Conservation (phyloP, 495 filamentous ascomycete genomes). For the Aspergillus avenaceus region DNA sequence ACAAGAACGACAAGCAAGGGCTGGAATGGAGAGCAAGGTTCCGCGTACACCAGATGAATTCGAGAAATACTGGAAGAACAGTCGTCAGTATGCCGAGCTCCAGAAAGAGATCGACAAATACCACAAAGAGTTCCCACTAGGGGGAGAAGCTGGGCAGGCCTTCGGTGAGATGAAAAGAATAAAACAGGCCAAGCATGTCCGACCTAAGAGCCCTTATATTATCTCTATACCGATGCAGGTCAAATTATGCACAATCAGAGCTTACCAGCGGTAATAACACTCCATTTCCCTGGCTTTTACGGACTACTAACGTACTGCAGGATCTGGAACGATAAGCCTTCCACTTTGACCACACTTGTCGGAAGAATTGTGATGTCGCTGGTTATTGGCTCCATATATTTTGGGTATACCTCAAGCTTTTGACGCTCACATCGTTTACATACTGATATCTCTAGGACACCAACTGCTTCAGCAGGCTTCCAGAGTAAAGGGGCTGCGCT, state of each 20-base stretch:
- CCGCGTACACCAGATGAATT: constrained; percentile 72
- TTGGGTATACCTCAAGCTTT: constrained; percentile 50
- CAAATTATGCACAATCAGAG: constrained; percentile 45
- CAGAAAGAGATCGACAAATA: constrained; percentile 48
- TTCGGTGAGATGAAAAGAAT: constrained; percentile 30
- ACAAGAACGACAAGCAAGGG: constrained; percentile 54
- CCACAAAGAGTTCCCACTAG: constrained; percentile 34
- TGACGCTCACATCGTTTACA: constrained; percentile 28
- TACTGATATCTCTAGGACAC: constrained; percentile 44
- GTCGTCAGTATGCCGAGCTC: constrained; percentile 43
- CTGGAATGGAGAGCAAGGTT: constrained; percentile 58
- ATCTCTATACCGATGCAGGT: constrained; percentile 46
- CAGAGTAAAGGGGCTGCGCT: constrained; percentile 77
- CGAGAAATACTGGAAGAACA: constrained; percentile 56
- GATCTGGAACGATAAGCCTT: constrained; percentile 69
- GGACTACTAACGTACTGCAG: constrained; percentile 29
- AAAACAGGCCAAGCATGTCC: constrained; percentile 40
- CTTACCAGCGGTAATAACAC: constrained; percentile 45
- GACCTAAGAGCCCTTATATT: constrained; percentile 42
- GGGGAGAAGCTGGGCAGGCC: constrained; percentile 26
- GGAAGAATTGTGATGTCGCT: constrained; percentile 77
- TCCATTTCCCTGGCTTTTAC: background rate
- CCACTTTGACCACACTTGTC: constrained; percentile 71
- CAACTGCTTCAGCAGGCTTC: constrained; percentile 59
- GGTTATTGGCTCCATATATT: constrained; percentile 85